A percentile compares a stretch with the other conserved stretches of the same genome.
Evolutionary conservation across 352 stramenopile species (phyloP).

Genomic region (Phytophthora agathidicida): DNA sequence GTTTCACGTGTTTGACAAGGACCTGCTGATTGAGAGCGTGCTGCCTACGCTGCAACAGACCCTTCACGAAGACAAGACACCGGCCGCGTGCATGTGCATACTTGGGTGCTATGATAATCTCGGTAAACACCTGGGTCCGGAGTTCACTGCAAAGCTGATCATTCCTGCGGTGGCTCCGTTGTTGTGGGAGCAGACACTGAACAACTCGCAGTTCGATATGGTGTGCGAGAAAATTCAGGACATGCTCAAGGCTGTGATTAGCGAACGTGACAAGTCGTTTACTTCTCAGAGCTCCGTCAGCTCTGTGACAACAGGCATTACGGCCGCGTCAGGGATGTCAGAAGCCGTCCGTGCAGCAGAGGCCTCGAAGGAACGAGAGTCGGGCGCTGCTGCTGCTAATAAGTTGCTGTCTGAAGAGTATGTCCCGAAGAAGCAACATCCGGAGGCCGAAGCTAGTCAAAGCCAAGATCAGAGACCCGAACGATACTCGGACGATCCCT

Average conservation of each 20-base stretch:
- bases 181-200: slow-evolving; percentile 81
- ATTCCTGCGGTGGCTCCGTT: slow-evolving; percentile 81
- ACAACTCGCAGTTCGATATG: slow-evolving; percentile 85
- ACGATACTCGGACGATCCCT: slow-evolving; percentile 82
- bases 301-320: slow-evolving; percentile 62
- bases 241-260: slow-evolving; percentile 90
- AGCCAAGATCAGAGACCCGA: slow-evolving; percentile 47
- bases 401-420: slow-evolving; percentile 86
- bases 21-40: slow-evolving; percentile 84
- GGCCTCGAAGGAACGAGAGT: slow-evolving; percentile 64
- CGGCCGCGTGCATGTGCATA: slow-evolving; percentile 88
- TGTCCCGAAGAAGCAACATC: slow-evolving; percentile 60
- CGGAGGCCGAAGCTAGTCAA: slow-evolving; percentile 20
- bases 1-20: slow-evolving; percentile 91
- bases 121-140: slow-evolving; percentile 83
- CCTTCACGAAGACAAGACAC: slow-evolving; percentile 81
- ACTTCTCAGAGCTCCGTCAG: slow-evolving; percentile 72
- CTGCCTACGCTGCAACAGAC: slow-evolving; percentile 77
- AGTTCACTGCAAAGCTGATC: slow-evolving; percentile 86
- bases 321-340: slow-evolving; percentile 68
- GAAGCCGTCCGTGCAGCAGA: slow-evolving; percentile 72
- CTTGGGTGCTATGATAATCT: slow-evolving; percentile 89
- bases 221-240: slow-evolving; percentile 89
- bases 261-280: slow-evolving; percentile 82
- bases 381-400: slow-evolving; percentile 72